phyloP scores from a whole-genome alignment of 129 eudicot genomes.

The Kitagawia praeruptora region DNA sequence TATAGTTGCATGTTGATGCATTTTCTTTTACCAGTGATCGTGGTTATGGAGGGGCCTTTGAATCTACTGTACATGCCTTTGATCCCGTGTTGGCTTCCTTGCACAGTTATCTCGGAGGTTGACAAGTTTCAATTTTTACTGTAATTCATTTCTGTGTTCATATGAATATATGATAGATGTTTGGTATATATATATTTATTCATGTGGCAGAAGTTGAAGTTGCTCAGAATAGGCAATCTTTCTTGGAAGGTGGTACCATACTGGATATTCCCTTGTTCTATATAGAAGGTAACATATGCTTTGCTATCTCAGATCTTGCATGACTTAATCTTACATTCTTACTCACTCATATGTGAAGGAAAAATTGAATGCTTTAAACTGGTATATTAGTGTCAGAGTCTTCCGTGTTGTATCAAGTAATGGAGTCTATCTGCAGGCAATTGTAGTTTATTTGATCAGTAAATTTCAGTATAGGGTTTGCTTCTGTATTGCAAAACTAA shows the following conservation, averaged over 20 bases:
- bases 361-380: neutral
- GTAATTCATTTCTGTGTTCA: neutral
- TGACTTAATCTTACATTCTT: neutral
- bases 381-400: neutral
- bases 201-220: conserved; percentile 75
- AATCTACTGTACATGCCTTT: conserved; percentile 45
- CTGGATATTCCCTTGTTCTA: conserved; percentile 62
- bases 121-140: conserved; percentile 7
- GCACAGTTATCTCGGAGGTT: conserved; percentile 97
- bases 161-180: neutral
- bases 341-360: neutral
- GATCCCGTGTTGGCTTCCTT: conserved; percentile 65
- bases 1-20: conserved; percentile 1
- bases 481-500: neutral
- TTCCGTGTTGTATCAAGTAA: neutral
- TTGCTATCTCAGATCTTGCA: neutral
- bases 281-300: conserved; percentile 62
- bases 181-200: neutral
- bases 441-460: neutral
- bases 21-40: conserved; percentile 28
- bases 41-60: conserved; percentile 37
- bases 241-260: conserved; percentile 71
- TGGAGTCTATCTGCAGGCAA: neutral
- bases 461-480: neutral
- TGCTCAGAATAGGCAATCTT: conserved; percentile 65